phyloP scores from a whole-genome alignment of 2,329 filamentous ascomycete genomes.

The Alternaria sp. region DNA sequence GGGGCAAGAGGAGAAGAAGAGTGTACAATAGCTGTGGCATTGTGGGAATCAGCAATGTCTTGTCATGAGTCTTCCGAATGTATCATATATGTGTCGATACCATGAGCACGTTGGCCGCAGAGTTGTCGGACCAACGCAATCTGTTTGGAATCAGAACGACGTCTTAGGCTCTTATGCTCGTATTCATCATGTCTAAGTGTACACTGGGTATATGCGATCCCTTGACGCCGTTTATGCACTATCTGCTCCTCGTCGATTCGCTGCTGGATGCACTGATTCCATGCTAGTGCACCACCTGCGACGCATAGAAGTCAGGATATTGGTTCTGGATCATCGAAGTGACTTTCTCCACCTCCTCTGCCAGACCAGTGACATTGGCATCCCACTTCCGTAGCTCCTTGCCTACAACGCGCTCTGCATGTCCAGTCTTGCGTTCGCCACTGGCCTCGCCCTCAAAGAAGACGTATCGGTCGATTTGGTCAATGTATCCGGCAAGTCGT shows the following conservation, averaged over 20 bases:
- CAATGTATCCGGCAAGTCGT: slow-evolving; percentile 84
- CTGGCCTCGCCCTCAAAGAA: slow-evolving; percentile 84
- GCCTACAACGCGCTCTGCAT: slow-evolving; percentile 66
- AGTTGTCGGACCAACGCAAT: background rate
- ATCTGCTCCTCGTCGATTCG: background rate
- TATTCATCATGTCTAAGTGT: slow-evolving; percentile 13
- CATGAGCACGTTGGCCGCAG: background rate
- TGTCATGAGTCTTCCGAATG: slow-evolving; percentile 7
- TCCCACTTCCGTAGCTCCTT: slow-evolving; percentile 88
- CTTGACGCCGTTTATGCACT: slow-evolving; percentile 12
- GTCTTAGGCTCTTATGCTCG: background rate
- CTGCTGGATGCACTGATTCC: background rate
- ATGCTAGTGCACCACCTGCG: slow-evolving; percentile 49
- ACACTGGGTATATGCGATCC: slow-evolving; percentile 13
- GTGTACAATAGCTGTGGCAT: slow-evolving; percentile 13
- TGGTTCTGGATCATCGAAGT: slow-evolving; percentile 81
- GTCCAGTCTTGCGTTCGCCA: slow-evolving; percentile 71
- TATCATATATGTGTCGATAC: slow-evolving; percentile 28
- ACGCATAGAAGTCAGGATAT: slow-evolving; percentile 69
- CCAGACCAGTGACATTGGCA: slow-evolving; percentile 81
- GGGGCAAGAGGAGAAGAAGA: slow-evolving; percentile 6
- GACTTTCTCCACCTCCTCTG: slow-evolving; percentile 89
- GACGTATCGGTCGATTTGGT: slow-evolving; percentile 89
- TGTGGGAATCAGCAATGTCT: background rate
- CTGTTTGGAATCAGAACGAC: background rate